Conservation (phyloP, 805 yeast species). For the Komagataella pastoris region DNA sequence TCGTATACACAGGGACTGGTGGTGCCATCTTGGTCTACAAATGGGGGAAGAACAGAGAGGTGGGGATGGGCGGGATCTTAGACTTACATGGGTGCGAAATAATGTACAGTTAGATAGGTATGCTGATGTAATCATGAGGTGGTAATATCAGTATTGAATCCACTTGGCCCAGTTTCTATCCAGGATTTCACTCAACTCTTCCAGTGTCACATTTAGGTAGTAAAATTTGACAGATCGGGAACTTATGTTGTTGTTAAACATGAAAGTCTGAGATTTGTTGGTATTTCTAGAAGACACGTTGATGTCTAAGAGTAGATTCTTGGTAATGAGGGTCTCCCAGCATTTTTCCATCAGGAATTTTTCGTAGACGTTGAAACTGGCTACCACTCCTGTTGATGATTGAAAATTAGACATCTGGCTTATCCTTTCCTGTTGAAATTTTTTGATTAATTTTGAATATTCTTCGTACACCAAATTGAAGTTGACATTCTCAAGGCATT, state of each 20-base stretch:
- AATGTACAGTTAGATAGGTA: not conserved
- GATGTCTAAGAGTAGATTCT: constrained; percentile 30
- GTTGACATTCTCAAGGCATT: constrained; percentile 41
- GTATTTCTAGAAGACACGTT: constrained; percentile 5
- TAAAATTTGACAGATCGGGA: constrained; percentile 25
- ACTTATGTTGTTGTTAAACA: constrained; percentile 10
- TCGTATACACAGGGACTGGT: constrained; percentile 28
- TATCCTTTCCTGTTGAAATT: constrained; percentile 21
- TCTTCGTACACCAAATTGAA: constrained; percentile 71
- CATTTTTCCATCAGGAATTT: constrained; percentile 46
- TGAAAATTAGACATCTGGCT: constrained; percentile 13
- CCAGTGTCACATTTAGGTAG: constrained; percentile 36
- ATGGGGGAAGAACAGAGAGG: not conserved
- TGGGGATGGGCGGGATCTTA: not conserved
- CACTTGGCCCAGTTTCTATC: not conserved
- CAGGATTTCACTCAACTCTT: constrained; percentile 10
- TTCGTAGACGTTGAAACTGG: constrained; percentile 43
- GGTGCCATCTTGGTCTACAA: constrained; percentile 27
- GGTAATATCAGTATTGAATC: not conserved
- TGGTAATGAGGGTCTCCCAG: constrained; percentile 60
- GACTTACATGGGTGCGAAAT: not conserved
- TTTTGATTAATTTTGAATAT: constrained; percentile 41
- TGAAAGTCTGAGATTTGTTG: constrained; percentile 10
- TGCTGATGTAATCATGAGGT: not conserved
- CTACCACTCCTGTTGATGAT: constrained; percentile 21